Percentiles rank a stretch among this genome's conserved stretches.
These are phyloP conservation scores for Dictyostelium firmibasis DNA, from an alignment of 78 protist genomes.

Conservation along the genomic window DNA sequence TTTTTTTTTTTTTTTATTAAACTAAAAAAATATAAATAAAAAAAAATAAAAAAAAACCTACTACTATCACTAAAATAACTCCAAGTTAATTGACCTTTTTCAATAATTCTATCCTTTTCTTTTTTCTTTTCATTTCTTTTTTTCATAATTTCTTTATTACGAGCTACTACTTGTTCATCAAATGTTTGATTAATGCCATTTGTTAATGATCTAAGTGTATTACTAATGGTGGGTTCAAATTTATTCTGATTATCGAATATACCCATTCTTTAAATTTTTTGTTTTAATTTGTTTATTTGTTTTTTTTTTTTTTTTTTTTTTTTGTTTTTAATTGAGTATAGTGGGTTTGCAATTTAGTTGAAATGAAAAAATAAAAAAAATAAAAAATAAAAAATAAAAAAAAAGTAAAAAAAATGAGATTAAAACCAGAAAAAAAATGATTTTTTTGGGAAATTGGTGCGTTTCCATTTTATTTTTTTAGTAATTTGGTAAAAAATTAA, in stretches of 20 bases:
- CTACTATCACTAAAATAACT: conserved; percentile 51
- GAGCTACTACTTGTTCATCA: conserved; percentile 9
- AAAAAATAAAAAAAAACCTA: not conserved
- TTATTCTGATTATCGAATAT: conserved; percentile 26
- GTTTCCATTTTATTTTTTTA: no score
- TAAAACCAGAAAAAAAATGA: no score
- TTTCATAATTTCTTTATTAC: conserved; percentile 23
- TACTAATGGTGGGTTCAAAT: conserved; percentile 6
- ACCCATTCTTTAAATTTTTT: not conserved
- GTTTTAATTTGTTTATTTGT: not conserved
- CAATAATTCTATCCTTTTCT: conserved; percentile 6
- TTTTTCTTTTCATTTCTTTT: conserved; percentile 60
- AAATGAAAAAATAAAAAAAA: no score
- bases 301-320: not conserved
- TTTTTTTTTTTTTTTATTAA: not conserved
- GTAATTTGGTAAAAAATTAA: no score
- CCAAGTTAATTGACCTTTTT: conserved; percentile 57
- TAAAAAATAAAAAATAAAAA: no score
- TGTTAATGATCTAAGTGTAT: not conserved
- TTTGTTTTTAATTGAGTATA: no score
- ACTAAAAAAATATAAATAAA: no score
- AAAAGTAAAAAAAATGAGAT: no score
- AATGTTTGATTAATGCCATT: not conserved
- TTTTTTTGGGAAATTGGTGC: no score
- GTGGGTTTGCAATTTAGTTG: no score